Evolutionary conservation across 2,329 filamentous ascomycete genomes (phyloP), one percentile per base, ranked within the genome.

Genomic region (Cytospora schulzeri): DNA sequence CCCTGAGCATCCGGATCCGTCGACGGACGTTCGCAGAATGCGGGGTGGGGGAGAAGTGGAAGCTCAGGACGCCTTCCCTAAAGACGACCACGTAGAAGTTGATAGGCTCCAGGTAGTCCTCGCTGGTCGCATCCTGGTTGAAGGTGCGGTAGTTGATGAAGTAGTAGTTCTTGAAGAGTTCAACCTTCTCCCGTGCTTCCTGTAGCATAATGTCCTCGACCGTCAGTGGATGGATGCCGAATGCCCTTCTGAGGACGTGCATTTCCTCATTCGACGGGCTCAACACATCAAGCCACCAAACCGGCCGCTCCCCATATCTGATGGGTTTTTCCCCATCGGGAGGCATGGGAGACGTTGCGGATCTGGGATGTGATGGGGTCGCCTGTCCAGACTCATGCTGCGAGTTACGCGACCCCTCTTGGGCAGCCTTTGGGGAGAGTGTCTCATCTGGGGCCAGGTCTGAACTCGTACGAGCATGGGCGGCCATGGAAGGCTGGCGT

Each of bases 41-140:
- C 12, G 95, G 95, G 8, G 92, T 97, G 78, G 94, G 88, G n/a
- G 91, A 93, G 77, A 97, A 97, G 76, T 99, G 95, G 79, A 99
- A 99, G 72, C 91, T 97, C 68, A 99, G 85, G 11, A 99, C 91
- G 28, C 95, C 95, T 75, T 98, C 93, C 15, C 93, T 88, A 81
- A 99, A 99, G 12, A 99, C 95, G 11, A 98, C 90, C 41, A 97
- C 91, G 72, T 98, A 99, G 85, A 99, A 92, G 77, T 98, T 97
- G 73, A 99, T 91, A 0, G 95, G 94, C 71, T 98, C 92, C 54
- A 99, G 84, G 74, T 96, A 97, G 73, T 96, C 89, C 64, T 95
- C 91, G 74, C 89, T 96, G 70, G 89, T 90, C 66, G 88, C 87
- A 73, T 99, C 95, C 75, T 98, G 95, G 74, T 99, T 95, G 73